These are phyloP conservation scores for Paraconiothyrium sp. DNA, from an alignment of 2,329 filamentous ascomycete genomes.

Conservation along the genomic window DNA sequence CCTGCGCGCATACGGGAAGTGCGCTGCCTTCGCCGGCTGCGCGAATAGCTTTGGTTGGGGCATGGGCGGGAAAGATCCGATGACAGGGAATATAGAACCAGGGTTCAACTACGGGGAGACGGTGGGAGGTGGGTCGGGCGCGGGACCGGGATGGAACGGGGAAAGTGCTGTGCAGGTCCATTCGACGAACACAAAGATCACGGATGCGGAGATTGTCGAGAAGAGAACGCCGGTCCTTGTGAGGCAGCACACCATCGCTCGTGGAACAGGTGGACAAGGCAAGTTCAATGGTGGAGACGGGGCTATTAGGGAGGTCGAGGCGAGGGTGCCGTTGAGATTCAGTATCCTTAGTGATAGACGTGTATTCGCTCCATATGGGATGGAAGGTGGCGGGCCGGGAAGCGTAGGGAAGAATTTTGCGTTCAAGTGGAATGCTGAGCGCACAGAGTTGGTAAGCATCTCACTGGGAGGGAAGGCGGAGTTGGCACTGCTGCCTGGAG, in stretches of 20 bases:
- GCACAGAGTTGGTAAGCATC: constrained; percentile 37
- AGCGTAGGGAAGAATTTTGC: constrained; percentile 39
- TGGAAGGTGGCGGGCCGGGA: constrained; percentile 43
- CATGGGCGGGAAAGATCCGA: constrained; percentile 42
- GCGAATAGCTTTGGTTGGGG: constrained; percentile 45
- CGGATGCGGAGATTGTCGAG: constrained; percentile 49
- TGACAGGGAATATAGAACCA: constrained; percentile 29
- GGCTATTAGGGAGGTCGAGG: constrained; percentile 49
- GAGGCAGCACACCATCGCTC: constrained; percentile 40
- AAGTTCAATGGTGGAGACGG: constrained; percentile 48
- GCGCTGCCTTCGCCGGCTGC: constrained; percentile 29
- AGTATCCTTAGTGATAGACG: constrained; percentile 51
- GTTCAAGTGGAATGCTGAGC: constrained; percentile 37
- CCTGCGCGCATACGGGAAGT: constrained; percentile 25
- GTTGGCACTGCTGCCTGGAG: constrained; percentile 43
- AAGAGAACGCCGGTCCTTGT: constrained; percentile 49
- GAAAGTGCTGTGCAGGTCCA: constrained; percentile 41
- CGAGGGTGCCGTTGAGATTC: constrained; percentile 42
- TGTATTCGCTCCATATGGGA: constrained; percentile 48
- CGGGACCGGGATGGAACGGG: constrained; percentile 41
- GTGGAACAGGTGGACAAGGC: constrained; percentile 44
- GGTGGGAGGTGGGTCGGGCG: constrained; percentile 48
- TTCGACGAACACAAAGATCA: constrained; percentile 48
- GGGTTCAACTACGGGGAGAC: constrained; percentile 48
- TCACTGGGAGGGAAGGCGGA: constrained; percentile 47